These are phyloP conservation scores for Pseudotsuga menziesii DNA, from an alignment of 75 land plant genomes.

Conservation along the genomic window DNA sequence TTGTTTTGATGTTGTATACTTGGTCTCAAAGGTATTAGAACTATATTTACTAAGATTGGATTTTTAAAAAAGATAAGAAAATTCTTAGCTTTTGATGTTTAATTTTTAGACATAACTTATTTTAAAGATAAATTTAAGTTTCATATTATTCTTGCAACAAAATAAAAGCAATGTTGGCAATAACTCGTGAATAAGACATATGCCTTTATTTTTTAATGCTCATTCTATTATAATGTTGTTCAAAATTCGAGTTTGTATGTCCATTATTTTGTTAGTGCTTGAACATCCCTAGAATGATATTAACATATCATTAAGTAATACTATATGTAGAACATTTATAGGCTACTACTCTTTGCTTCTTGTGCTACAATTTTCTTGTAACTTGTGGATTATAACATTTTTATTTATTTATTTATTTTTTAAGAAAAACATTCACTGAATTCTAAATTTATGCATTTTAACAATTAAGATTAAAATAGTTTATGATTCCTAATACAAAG, in stretches of 20 bases:
- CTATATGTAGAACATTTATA: neutral
- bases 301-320: neutral
- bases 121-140: no score
- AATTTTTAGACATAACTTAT: no score
- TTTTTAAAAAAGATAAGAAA: no score
- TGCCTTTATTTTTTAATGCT: no score
- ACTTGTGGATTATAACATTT: neutral
- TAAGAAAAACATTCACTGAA: neutral
- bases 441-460: neutral
- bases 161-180: no score
- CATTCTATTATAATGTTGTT: neutral
- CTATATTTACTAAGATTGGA: no score
- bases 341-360: conserved; percentile 16
- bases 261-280: neutral
- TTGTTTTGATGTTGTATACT: no score
- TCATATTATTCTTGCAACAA: no score
- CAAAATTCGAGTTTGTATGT: neutral
- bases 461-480: neutral
- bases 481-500: neutral
- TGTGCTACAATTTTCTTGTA: conserved; percentile 14
- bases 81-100: no score
- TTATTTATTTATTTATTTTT: neutral
- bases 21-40: no score
- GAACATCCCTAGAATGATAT: neutral
- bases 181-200: no score